phyloP scores from a whole-genome alignment of 257 asterid species.

The Rubia yunnanensis region DNA sequence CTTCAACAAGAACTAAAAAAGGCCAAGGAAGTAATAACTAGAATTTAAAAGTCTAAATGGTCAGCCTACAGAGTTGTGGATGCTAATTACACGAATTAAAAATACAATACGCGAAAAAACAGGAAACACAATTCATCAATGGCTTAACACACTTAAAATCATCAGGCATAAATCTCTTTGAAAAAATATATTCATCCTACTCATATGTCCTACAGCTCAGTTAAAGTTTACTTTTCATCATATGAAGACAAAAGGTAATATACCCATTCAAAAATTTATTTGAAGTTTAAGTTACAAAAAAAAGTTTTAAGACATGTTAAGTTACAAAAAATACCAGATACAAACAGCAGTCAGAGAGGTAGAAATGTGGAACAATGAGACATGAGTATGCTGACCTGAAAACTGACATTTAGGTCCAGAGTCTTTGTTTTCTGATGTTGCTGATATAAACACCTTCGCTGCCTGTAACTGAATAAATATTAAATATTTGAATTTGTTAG shows the following conservation, averaged over 20 bases:
- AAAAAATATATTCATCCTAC: neutral
- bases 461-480: constrained; percentile 33
- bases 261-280: neutral
- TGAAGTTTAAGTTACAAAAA: neutral
- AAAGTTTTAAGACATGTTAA: neutral
- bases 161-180: neutral
- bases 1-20: too few relatives aligned
- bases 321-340: neutral
- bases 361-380: constrained; percentile 3
- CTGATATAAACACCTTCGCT: constrained; percentile 37
- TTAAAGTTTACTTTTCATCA: neutral
- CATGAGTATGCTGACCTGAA: constrained; percentile 37
- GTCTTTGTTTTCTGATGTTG: constrained; percentile 27
- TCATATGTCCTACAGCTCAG: too few relatives aligned
- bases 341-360: too few relatives aligned
- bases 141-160: neutral
- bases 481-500: constrained; percentile 16
- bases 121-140: too few relatives aligned
- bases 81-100: too few relatives aligned
- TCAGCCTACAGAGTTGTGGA: too few relatives aligned
- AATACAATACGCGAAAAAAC: too few relatives aligned
- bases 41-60: too few relatives aligned
- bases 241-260: neutral
- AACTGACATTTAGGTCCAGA: constrained; percentile 20
- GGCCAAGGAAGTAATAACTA: too few relatives aligned